phyloP scores from a whole-genome alignment of 805 yeast species.

The Sugiyamaella lignohabitans region DNA sequence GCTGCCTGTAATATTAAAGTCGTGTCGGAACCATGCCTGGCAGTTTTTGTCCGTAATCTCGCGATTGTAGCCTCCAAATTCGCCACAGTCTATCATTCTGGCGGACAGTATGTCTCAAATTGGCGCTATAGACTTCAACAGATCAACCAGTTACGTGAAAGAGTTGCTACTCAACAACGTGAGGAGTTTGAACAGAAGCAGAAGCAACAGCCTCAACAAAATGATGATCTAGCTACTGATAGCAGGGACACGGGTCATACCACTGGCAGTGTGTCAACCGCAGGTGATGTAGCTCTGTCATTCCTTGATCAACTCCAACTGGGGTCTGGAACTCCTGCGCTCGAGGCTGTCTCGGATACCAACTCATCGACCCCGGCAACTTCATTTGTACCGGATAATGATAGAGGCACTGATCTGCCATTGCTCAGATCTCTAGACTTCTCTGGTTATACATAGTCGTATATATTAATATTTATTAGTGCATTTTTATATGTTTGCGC shows the following conservation, averaged over 20 bases:
- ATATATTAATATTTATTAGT: background rate
- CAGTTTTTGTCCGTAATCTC: slow-evolving; percentile 60
- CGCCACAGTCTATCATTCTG: slow-evolving; percentile 68
- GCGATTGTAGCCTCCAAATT: slow-evolving; percentile 62
- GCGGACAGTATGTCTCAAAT: slow-evolving; percentile 49
- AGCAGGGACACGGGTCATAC: background rate
- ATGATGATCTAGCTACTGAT: background rate
- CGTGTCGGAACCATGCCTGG: slow-evolving; percentile 51
- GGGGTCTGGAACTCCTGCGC: slow-evolving; percentile 1
- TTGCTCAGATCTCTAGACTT: slow-evolving; percentile 12
- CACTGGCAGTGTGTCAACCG: background rate
- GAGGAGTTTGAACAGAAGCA: background rate
- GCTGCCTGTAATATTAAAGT: slow-evolving; percentile 73
- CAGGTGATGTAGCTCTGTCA: slow-evolving; percentile 13
- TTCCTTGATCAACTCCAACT: slow-evolving; percentile 15
- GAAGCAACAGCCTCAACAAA: background rate
- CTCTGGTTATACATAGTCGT: slow-evolving; percentile 7
- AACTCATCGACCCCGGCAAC: background rate
- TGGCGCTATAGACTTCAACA: slow-evolving; percentile 67
- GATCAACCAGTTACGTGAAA: slow-evolving; percentile 35
- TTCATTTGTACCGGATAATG: slow-evolving; percentile 6
- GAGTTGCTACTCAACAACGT: slow-evolving; percentile 4
- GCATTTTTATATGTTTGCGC: background rate
- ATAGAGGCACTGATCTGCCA: slow-evolving; percentile 6
- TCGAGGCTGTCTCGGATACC: background rate